A percentile compares a stretch with the other conserved stretches of the same genome.
These are phyloP conservation scores for Talaromyces ruber DNA, from an alignment of 495 filamentous ascomycete species.

Conservation along the genomic window DNA sequence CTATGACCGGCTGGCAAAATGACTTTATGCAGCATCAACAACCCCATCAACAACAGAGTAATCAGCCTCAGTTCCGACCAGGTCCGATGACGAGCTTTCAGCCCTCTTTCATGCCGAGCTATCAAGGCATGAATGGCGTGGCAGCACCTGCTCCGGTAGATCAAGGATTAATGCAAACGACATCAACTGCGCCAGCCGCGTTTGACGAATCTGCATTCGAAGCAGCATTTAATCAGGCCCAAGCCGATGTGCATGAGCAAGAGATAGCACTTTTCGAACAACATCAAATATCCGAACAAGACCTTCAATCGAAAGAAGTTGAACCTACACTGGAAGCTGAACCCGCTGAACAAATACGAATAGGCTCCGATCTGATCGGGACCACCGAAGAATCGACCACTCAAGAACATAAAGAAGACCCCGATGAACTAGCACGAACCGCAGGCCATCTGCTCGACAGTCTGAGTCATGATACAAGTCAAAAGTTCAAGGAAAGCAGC, in stretches of 20 bases:
- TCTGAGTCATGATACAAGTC: slow-evolving; percentile 54
- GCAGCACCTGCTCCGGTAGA: slow-evolving; percentile 11
- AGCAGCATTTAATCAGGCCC: slow-evolving; percentile 48
- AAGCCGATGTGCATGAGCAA: slow-evolving; percentile 29
- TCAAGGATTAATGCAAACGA: slow-evolving; percentile 16
- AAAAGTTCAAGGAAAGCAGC: slow-evolving; percentile 71
- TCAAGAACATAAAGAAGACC: slow-evolving; percentile 55
- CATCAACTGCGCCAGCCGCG: slow-evolving; percentile 16
- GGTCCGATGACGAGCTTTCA: slow-evolving; percentile 1
- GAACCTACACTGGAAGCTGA: not conserved
- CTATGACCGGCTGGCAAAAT: slow-evolving; percentile 42
- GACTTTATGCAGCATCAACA: slow-evolving; percentile 43
- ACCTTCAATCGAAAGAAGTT: slow-evolving; percentile 2
- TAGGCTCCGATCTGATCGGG: slow-evolving; percentile 45
- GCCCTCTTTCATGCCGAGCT: slow-evolving; percentile 7
- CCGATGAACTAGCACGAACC: slow-evolving; percentile 61
- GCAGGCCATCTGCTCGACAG: slow-evolving; percentile 65
- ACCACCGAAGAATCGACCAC: slow-evolving; percentile 15
- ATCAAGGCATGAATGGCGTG: slow-evolving; percentile 22
- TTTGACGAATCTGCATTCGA: slow-evolving; percentile 60
- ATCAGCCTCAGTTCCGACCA: slow-evolving; percentile 13
- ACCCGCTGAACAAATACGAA: slow-evolving; percentile 23
- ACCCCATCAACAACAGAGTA: slow-evolving; percentile 14
- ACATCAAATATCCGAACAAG: slow-evolving; percentile 4
- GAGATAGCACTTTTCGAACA: slow-evolving; percentile 8